Conservation (phyloP, 1,284 basidiomycete genomes). For the Pseudozyma flocculosa region DNA sequence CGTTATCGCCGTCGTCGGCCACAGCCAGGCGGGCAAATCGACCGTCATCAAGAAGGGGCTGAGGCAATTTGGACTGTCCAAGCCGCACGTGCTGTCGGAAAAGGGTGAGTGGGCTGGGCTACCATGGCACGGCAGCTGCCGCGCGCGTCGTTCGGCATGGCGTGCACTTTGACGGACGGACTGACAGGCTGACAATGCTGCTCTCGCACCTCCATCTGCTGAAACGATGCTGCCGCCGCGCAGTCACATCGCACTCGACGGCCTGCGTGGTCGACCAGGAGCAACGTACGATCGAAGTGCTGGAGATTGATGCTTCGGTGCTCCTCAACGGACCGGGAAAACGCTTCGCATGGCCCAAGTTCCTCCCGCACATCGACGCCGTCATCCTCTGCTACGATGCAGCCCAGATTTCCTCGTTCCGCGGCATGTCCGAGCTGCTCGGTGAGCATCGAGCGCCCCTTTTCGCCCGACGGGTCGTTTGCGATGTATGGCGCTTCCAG, state of each 20-base stretch:
- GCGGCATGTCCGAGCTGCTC: slow-evolving; percentile 52
- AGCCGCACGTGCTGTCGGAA: slow-evolving; percentile 45
- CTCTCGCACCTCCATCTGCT: no score
- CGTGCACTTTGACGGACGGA: no score
- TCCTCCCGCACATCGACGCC: slow-evolving; percentile 47
- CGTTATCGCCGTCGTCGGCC: slow-evolving; percentile 51
- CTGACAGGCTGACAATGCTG: no score
- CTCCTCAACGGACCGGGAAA: slow-evolving; percentile 44
- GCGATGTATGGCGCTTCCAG: no score
- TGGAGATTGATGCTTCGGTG: slow-evolving; percentile 51
- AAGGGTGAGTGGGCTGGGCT: slow-evolving; percentile 23
- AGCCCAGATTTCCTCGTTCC: slow-evolving; percentile 43
- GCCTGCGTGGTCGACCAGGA: slow-evolving; percentile 51
- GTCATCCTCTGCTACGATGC: slow-evolving; percentile 55
- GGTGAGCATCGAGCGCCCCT: no score
- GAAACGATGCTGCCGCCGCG: not conserved
- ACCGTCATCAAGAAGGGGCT: slow-evolving; percentile 53
- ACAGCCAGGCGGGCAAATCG: slow-evolving; percentile 44
- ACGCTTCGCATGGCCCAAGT: slow-evolving; percentile 52
- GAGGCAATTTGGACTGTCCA: slow-evolving; percentile 49
- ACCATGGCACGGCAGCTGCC: no score
- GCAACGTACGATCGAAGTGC: slow-evolving; percentile 50
- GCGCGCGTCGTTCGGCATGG: no score
- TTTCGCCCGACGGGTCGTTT: no score
- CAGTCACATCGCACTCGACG: slow-evolving; percentile 49